Conservation (phyloP, 768 basidiomycete species). For the Suillus clintonianus region DNA sequence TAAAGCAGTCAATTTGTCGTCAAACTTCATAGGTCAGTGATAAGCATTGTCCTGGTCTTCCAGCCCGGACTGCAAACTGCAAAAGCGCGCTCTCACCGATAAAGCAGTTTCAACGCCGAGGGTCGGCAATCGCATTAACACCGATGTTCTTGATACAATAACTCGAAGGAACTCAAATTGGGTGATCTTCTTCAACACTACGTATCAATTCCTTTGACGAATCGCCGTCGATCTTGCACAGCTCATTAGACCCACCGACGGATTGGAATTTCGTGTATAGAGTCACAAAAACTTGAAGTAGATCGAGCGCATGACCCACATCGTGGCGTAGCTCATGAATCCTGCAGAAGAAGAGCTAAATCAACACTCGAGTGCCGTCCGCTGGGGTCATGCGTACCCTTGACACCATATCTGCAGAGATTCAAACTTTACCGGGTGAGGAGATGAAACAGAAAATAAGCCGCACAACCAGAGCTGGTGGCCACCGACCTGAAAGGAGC, state of each 20-base stretch:
- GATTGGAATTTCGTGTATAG: neutral
- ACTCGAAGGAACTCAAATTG: neutral
- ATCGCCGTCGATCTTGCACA: neutral
- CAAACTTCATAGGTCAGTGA: neutral
- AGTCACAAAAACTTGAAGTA: neutral
- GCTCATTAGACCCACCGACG: neutral
- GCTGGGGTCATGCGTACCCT: neutral
- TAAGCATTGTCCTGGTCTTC: neutral
- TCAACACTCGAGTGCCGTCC: neutral
- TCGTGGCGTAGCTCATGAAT: neutral
- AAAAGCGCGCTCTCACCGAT: neutral
- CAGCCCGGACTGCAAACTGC: neutral
- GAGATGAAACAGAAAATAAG: neutral
- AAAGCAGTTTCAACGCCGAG: neutral
- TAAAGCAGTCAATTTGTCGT: neutral
- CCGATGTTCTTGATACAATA: neutral
- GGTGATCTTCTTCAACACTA: neutral
- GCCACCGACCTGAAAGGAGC: neutral
- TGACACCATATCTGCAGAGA: neutral
- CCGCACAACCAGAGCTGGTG: neutral
- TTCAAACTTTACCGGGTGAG: neutral
- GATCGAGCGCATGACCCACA: neutral
- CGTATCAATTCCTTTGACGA: neutral
- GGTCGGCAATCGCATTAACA: neutral
- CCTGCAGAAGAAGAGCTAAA: neutral